Percentiles rank a stretch among this genome's conserved stretches.
phyloP scores from a whole-genome alignment of 371 early-diverging fungal species.

The Mucor saturninus region DNA sequence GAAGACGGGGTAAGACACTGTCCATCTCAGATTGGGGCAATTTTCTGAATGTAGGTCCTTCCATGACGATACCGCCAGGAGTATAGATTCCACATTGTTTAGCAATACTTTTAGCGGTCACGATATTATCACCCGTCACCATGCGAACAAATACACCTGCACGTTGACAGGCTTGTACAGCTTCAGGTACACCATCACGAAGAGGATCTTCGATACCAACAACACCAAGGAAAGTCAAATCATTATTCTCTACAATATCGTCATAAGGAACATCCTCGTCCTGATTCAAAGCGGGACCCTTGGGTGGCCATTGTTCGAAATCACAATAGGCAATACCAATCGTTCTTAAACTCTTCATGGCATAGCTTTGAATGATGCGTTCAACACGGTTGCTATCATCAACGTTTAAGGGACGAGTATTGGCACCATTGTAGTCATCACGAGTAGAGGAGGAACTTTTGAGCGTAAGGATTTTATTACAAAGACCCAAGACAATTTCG shows the following conservation, averaged over 20 bases:
- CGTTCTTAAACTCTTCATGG: slow-evolving; percentile 63
- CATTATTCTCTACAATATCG: slow-evolving; percentile 45
- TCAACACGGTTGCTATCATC: slow-evolving; percentile 53
- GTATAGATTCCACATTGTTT: slow-evolving; percentile 70
- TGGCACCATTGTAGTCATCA: slow-evolving; percentile 43
- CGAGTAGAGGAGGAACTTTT: slow-evolving; percentile 26
- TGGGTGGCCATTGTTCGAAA: slow-evolving; percentile 59
- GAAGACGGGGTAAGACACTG: slow-evolving; percentile 61
- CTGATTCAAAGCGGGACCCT: slow-evolving; percentile 15
- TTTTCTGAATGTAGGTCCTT: slow-evolving; percentile 66
- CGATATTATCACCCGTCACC: slow-evolving; percentile 81
- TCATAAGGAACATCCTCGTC: slow-evolving; percentile 57
- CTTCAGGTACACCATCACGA: slow-evolving; percentile 69
- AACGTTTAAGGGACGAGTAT: slow-evolving; percentile 47
- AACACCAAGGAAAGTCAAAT: slow-evolving; percentile 56
- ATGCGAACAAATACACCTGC: slow-evolving; percentile 82
- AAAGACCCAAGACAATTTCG: slow-evolving; percentile 67
- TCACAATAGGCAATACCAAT: slow-evolving; percentile 74
- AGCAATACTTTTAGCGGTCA: slow-evolving; percentile 71
- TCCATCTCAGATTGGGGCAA: slow-evolving; percentile 60
- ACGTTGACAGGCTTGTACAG: slow-evolving; percentile 61
- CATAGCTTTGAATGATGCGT: slow-evolving; percentile 64
- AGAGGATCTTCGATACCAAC: slow-evolving; percentile 77
- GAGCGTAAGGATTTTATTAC: slow-evolving; percentile 34
- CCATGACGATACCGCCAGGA: slow-evolving; percentile 63